Evolutionary conservation across 257 asterid species (phyloP), one percentile per base, ranked within the genome.

Genomic region (Solanum ossicruentum): DNA sequence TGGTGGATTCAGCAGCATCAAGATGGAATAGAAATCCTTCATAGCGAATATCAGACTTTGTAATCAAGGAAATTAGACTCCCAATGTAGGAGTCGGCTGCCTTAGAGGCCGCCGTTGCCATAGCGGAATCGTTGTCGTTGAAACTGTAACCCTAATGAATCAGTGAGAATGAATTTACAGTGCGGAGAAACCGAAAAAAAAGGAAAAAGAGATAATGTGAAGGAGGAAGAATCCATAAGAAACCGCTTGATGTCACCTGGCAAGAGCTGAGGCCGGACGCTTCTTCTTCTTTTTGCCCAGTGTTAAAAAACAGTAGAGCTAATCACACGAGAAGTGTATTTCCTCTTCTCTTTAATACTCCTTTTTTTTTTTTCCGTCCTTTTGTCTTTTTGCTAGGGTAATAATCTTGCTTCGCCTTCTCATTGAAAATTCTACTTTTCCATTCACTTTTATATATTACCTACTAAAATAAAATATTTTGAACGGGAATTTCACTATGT

Each of bases 31-130:
- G 7, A 49, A 80, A 70, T 21, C 90, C 90, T 86, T 88, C 87
- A 5, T 88, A 88, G 10, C 90, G 89, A 51, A 86, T 86, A 13
- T 81, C 90, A 18, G 86, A 81, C 86, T 86, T 86, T 12, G 90
- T 60, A 73, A 66, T 84, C 71, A 88, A 84, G 58, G 83, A 52
- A 17, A 88, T 75, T 12, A 84, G 61, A 58, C 90, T 84, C 21
- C 90, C 90, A 28, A 88, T 61, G 84, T 58, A 84, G 12, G 90
- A 72, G 1, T 86, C 83, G 8, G 20, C 88, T 41, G 39, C 88
- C 60, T 56, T 77, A 10, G 20, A 73, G 39, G 80, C 81, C 57
- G 82, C 81, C 63, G 65, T 56, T 51, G 61, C 67, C 78, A 58
- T 73, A 51, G 36, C 49, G 75, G 18, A 77, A 77, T 77, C 82